Evolutionary conservation across 495 filamentous ascomycete genomes (phyloP).

Genomic region (Aspergillus carlsbadensis): DNA sequence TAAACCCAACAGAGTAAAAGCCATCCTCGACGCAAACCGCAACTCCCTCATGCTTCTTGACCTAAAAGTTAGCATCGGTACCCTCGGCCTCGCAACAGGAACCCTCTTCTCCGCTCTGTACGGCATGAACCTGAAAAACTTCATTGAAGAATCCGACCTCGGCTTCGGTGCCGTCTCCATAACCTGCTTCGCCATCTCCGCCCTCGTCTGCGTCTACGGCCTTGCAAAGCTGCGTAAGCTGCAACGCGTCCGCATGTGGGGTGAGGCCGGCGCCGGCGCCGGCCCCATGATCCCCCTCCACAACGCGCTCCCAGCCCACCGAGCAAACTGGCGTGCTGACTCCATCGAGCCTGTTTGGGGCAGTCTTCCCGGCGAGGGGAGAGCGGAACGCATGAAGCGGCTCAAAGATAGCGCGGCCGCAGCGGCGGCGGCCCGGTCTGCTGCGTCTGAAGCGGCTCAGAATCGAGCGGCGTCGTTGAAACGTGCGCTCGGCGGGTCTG

Average conservation of each 20-base stretch:
- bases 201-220: constrained; percentile 75
- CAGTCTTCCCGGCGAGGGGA: constrained; percentile 45
- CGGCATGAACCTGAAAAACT: constrained; percentile 99
- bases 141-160: constrained; percentile 92
- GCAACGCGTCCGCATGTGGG: constrained; percentile 88
- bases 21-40: constrained; percentile 94
- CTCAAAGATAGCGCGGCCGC: constrained; percentile 37
- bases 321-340: constrained; percentile 47
- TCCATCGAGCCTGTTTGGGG: constrained; percentile 47
- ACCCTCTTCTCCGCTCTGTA: constrained; percentile 96
- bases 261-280: constrained; percentile 43
- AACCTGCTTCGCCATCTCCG: constrained; percentile 69
- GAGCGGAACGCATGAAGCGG: constrained; percentile 42
- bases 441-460: constrained; percentile 13
- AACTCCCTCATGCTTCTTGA: constrained; percentile 98
- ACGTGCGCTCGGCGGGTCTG: neutral
- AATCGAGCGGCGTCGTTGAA: constrained; percentile 9
- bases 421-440: constrained; percentile 21
- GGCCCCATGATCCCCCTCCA: constrained; percentile 32
- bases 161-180: constrained; percentile 76
- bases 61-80: constrained; percentile 93
- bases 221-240: constrained; percentile 79
- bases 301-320: constrained; percentile 21
- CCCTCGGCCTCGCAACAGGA: constrained; percentile 85
- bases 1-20: constrained; percentile 66